These are phyloP conservation scores for Platanus orientalis DNA, from an alignment of 164 flowering plant genomes.

Conservation along the genomic window DNA sequence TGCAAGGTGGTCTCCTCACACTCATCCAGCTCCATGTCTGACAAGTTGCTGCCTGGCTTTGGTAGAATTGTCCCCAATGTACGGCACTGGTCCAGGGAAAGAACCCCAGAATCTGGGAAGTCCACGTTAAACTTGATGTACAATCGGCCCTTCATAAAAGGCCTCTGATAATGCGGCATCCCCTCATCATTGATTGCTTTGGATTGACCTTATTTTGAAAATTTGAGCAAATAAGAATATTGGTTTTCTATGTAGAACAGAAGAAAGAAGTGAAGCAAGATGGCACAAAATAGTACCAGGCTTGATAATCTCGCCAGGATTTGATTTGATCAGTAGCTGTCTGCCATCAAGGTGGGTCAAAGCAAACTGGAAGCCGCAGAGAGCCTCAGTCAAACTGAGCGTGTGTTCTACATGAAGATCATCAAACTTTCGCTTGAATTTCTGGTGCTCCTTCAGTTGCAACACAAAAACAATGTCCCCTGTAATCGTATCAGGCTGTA, in stretches of 20 bases:
- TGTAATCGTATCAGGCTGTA: constrained; percentile 62
- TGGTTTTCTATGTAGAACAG: too few species aligned
- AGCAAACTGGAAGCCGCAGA: constrained; percentile 62
- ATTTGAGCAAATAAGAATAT: background rate
- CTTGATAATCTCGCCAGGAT: constrained; percentile 63
- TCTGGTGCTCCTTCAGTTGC: constrained; percentile 67
- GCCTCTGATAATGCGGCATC: constrained; percentile 63
- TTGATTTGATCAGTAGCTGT: constrained; percentile 61
- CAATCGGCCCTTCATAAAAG: constrained; percentile 59
- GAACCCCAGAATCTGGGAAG: constrained; percentile 28
- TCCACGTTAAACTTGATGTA: constrained; percentile 64
- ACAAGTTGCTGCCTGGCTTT: constrained; percentile 9
- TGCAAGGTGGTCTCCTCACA: constrained; percentile 28
- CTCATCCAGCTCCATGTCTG: constrained; percentile 24
- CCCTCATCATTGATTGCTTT: constrained; percentile 73
- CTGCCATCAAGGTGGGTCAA: constrained; percentile 55
- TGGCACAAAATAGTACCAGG: constrained; percentile 35
- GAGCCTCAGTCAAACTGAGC: constrained; percentile 50
- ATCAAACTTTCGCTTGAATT: constrained; percentile 62
- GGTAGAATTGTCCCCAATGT: constrained; percentile 17
- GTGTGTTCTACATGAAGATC: constrained; percentile 57
- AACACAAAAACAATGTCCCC: constrained; percentile 66
- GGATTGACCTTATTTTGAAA: constrained; percentile 37
- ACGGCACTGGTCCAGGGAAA: constrained; percentile 20
- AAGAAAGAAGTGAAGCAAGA: background rate